These are phyloP conservation scores for Kalanchoe fedtschenkoi DNA, from an alignment of 164 flowering plant genomes.

Conservation along the genomic window DNA sequence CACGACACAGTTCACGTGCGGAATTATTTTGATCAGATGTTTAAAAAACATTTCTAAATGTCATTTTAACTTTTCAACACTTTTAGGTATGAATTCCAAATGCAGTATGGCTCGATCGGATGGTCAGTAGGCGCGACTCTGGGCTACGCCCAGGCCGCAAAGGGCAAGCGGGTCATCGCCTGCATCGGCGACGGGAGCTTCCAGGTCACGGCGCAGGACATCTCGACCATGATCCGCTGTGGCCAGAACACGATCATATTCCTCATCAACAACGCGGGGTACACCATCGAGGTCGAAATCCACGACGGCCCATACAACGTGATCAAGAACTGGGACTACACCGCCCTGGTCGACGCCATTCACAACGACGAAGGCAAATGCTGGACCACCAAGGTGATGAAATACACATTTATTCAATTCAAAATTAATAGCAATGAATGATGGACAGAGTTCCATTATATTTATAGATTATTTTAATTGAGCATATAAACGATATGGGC, in stretches of 20 bases:
- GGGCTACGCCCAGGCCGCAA: constrained; percentile 67
- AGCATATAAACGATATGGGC: too few species aligned
- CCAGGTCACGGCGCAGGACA: constrained; percentile 72
- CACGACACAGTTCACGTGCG: neutral
- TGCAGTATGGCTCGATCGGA: constrained; percentile 88
- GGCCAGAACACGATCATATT: constrained; percentile 46
- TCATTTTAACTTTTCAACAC: constrained; percentile 10
- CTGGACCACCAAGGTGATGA: constrained; percentile 56
- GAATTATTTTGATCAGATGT: neutral
- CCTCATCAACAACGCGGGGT: constrained; percentile 61
- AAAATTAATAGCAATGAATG: too few species aligned
- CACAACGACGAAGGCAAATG: constrained; percentile 61
- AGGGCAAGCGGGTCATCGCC: constrained; percentile 56
- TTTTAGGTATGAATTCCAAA: constrained; percentile 83
- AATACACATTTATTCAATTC: neutral
- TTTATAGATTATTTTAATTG: too few species aligned
- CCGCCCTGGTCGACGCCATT: constrained; percentile 45
- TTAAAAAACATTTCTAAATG: neutral
- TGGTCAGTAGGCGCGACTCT: constrained; percentile 86
- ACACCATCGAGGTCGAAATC: constrained; percentile 63
- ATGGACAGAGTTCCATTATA: too few species aligned
- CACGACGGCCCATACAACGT: constrained; percentile 69
- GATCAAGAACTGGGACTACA: constrained; percentile 61
- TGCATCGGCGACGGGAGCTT: constrained; percentile 91
- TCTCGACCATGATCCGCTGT: constrained; percentile 55